phyloP scores from a whole-genome alignment of 345 rosid species.

The Abelmoschus esculentus region DNA sequence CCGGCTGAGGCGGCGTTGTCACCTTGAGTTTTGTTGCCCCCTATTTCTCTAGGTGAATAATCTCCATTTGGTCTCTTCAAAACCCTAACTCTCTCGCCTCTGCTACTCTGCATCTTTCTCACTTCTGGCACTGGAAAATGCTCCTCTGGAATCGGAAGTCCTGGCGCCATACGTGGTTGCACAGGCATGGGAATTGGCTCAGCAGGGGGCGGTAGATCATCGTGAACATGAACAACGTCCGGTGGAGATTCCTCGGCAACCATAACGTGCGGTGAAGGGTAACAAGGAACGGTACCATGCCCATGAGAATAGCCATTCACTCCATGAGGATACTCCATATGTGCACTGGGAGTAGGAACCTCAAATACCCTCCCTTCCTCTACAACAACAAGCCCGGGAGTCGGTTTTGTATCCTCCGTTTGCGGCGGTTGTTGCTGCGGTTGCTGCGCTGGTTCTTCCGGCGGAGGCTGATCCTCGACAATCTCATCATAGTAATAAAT shows the following conservation, averaged over 20 bases:
- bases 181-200: conserved; percentile 16
- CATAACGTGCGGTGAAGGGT: conserved; percentile 42
- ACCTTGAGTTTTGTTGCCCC: not conserved
- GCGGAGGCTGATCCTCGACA: conserved; percentile 35
- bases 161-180: conserved; percentile 19
- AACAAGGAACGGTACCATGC: not conserved
- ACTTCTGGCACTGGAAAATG: conserved; percentile 39
- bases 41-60: conserved; percentile 60
- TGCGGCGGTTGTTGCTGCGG: conserved; percentile 25
- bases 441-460: conserved; percentile 22
- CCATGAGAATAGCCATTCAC: not conserved
- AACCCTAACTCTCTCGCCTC: conserved; percentile 53
- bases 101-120: conserved; percentile 58
- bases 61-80: conserved; percentile 52
- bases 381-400: conserved; percentile 29
- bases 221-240: conserved; percentile 24
- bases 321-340: conserved; percentile 22
- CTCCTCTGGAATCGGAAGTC: conserved; percentile 11
- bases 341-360: conserved; percentile 30
- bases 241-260: conserved; percentile 53
- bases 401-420: conserved; percentile 15
- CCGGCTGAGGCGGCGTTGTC: conserved; percentile 23
- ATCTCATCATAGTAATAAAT: conserved; percentile 73
- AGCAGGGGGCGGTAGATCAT: conserved; percentile 22
- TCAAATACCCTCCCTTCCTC: conserved; percentile 58